Evolutionary conservation across 2,329 filamentous ascomycete genomes (phyloP).

Genomic region (Plectosphaerella sp.): DNA sequence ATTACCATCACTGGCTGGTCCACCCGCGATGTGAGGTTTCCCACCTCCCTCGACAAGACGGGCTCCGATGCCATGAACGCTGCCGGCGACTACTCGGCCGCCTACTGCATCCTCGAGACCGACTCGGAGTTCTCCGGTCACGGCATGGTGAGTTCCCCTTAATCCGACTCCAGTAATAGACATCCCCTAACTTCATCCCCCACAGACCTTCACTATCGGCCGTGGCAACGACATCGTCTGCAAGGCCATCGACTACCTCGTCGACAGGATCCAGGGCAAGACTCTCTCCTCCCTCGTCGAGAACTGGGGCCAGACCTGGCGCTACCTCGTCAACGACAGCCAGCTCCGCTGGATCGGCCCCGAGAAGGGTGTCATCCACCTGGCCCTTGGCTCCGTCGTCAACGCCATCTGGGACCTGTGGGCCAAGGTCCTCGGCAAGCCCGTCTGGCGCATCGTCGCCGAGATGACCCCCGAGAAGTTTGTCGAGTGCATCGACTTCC

Average conservation of each 20-base stretch:
- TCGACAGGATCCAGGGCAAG: conserved; percentile 69
- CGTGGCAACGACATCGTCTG: conserved; percentile 93
- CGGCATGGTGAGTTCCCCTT: conserved; percentile 58
- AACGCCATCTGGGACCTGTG: conserved; percentile 96
- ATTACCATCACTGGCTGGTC: conserved; percentile 69
- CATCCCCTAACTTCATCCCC: background rate
- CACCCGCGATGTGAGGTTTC: conserved; percentile 72
- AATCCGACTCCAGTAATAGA: background rate
- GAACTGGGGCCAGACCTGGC: conserved; percentile 86
- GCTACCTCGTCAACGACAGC: conserved; percentile 84
- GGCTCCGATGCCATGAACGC: conserved; percentile 97
- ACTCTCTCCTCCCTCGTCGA: conserved; percentile 72
- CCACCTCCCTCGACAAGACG: conserved; percentile 94
- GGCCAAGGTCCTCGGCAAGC: conserved; percentile 81
- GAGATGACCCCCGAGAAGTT: conserved; percentile 89
- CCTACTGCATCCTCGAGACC: conserved; percentile 89
- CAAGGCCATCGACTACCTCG: conserved; percentile 73
- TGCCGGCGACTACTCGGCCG: conserved; percentile 85
- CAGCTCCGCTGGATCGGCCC: conserved; percentile 92
- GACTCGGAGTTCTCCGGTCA: conserved; percentile 69
- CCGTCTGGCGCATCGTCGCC: conserved; percentile 84
- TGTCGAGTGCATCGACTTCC: conserved; percentile 85
- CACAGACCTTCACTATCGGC: conserved; percentile 74
- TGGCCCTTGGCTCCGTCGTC: conserved; percentile 82
- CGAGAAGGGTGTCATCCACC: conserved; percentile 90